These are phyloP conservation scores for Rhodotorula sp. DNA, from an alignment of 1,284 basidiomycete genomes.

Conservation along the genomic window DNA sequence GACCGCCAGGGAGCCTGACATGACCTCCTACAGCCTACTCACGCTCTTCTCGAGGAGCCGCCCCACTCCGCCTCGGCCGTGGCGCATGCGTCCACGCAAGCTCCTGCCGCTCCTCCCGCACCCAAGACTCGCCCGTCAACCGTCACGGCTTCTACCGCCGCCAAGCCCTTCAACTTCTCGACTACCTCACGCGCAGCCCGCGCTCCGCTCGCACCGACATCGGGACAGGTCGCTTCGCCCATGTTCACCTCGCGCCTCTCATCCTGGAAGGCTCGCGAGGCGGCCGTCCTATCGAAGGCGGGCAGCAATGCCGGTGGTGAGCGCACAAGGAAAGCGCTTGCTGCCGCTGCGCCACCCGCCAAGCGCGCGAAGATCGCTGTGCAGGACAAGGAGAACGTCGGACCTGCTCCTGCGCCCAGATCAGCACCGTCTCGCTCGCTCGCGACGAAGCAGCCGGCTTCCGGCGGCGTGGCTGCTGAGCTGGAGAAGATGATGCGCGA, in stretches of 20 bases:
- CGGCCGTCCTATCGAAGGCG: background rate
- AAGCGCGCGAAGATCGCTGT: background rate
- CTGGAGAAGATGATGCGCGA: constrained; percentile 10
- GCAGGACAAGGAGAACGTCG: background rate
- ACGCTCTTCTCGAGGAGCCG: background rate
- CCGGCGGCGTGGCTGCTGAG: constrained; percentile 11
- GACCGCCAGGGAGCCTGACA: background rate
- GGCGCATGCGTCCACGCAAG: background rate
- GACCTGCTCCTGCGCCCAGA: background rate
- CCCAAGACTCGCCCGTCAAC: background rate
- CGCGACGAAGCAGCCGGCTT: background rate
- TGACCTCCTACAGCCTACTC: background rate
- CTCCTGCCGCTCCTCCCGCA: background rate
- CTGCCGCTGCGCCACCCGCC: background rate
- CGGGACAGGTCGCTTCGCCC: background rate
- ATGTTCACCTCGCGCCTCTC: constrained; percentile 7
- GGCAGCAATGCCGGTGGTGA: background rate
- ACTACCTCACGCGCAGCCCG: background rate
- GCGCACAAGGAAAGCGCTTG: background rate
- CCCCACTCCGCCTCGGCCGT: background rate
- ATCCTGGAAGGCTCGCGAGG: constrained; percentile 9
- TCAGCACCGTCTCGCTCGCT: background rate
- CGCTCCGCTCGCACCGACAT: background rate
- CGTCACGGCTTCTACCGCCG: background rate
- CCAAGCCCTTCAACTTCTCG: constrained; percentile 13